A percentile compares a stretch with the other conserved stretches of the same genome.
Conservation (phyloP, 768 basidiomycete genomes). For the Galerina marginata region DNA sequence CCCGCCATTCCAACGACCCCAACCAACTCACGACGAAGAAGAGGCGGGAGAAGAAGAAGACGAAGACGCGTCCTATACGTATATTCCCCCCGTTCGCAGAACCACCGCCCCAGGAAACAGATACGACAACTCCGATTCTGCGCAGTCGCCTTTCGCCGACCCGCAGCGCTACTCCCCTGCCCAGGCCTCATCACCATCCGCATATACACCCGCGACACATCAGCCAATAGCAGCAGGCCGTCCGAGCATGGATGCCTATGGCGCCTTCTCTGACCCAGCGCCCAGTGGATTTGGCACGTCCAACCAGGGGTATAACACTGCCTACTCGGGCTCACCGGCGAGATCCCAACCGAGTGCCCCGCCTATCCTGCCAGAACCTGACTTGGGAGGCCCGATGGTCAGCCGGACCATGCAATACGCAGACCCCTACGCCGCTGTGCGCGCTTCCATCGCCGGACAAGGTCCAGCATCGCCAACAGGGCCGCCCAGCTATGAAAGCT, state of each 20-base stretch:
- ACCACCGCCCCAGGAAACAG: conserved; percentile 25
- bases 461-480: conserved; percentile 30
- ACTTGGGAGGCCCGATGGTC: conserved; percentile 57
- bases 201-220: conserved; percentile 36
- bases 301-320: conserved; percentile 30
- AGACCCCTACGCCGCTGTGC: conserved; percentile 84
- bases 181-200: conserved; percentile 26
- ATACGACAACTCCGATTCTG: conserved; percentile 35
- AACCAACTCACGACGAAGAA: conserved; percentile 48
- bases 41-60: conserved; percentile 57
- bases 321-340: conserved; percentile 29
- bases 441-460: conserved; percentile 55
- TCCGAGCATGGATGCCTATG: conserved; percentile 86
- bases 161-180: conserved; percentile 39
- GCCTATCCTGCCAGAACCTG: conserved; percentile 45
- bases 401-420: conserved; percentile 95
- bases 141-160: conserved; percentile 60
- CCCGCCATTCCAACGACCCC: conserved; percentile 76
- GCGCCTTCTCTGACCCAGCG: conserved; percentile 88
- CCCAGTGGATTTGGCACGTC: conserved; percentile 71
- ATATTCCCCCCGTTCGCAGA: conserved; percentile 46
- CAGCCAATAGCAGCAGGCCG: conserved; percentile 46
- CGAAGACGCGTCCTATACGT: conserved; percentile 57
- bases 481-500: conserved; percentile 61
- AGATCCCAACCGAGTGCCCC: conserved; percentile 33